These are phyloP conservation scores for Daldinia concentrica DNA, from an alignment of 495 filamentous ascomycete species.

Conservation along the genomic window DNA sequence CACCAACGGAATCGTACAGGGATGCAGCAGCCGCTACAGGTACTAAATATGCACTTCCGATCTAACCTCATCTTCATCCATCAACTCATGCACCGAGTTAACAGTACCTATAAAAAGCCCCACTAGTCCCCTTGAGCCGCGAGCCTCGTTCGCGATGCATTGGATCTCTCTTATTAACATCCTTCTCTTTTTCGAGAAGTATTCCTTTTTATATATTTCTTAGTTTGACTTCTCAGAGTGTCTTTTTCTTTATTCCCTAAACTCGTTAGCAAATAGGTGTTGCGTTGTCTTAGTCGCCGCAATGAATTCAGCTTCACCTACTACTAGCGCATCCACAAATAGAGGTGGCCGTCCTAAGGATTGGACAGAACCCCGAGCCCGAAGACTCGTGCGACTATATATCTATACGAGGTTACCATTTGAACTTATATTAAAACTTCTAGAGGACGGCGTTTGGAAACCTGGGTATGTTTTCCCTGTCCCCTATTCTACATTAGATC, in stretches of 20 bases:
- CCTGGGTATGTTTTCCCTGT: conserved; percentile 47
- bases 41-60: conserved; percentile 3
- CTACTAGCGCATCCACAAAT: conserved; percentile 43
- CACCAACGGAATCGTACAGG: conserved; percentile 12
- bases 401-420: conserved; percentile 56
- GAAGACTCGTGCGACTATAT: conserved; percentile 57
- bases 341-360: conserved; percentile 56
- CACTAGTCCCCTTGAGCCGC: conserved; percentile 34
- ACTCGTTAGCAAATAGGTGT: not conserved
- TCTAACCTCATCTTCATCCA: not conserved
- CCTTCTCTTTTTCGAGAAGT: conserved; percentile 14
- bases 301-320: conserved; percentile 47
- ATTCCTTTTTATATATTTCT: conserved; percentile 16
- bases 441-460: conserved; percentile 55
- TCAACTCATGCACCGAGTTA: conserved; percentile 9
- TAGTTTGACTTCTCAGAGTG: not conserved
- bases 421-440: conserved; percentile 54
- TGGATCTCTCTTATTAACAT: conserved; percentile 19
- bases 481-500: not conserved
- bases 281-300: conserved; percentile 6
- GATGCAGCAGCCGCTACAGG: conserved; percentile 10
- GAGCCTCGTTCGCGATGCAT: conserved; percentile 26
- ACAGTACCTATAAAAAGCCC: conserved; percentile 30
- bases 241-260: not conserved
- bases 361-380: conserved; percentile 55